Evolutionary conservation across 805 yeast species (phyloP).

Genomic region (Schwanniomyces polymorphus): DNA sequence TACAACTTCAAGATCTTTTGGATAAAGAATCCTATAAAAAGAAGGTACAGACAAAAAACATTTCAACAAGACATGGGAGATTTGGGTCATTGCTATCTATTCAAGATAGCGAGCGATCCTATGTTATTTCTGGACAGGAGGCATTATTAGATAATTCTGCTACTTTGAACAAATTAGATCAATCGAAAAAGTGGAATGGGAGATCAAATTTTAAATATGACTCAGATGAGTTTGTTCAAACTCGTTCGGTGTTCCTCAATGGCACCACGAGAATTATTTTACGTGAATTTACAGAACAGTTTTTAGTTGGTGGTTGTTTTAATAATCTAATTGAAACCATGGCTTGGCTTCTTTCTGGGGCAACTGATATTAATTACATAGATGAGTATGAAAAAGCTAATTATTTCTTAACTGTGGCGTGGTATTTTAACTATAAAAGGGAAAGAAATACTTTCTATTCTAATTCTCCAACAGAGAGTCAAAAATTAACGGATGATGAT

Average conservation of each 20-base stretch:
- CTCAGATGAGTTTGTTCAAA: slow-evolving; percentile 34
- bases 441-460: slow-evolving; percentile 13
- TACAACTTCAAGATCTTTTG: slow-evolving; percentile 52
- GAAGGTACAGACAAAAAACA: slow-evolving; percentile 44
- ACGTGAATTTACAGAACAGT: slow-evolving; percentile 47
- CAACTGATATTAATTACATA: slow-evolving; percentile 27
- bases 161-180: slow-evolving; percentile 65
- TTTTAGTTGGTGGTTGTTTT: slow-evolving; percentile 72
- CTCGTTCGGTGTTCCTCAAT: slow-evolving; percentile 26
- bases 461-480: slow-evolving; percentile 6
- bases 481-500: slow-evolving; percentile 20
- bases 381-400: slow-evolving; percentile 39
- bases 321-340: slow-evolving; percentile 60
- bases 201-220: slow-evolving; percentile 37
- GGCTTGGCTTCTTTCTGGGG: slow-evolving; percentile 35
- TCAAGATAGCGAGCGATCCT: slow-evolving; percentile 58
- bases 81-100: slow-evolving; percentile 86
- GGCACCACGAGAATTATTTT: slow-evolving; percentile 30
- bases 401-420: slow-evolving; percentile 61
- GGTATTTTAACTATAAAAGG: slow-evolving; percentile 76
- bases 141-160: slow-evolving; percentile 52
- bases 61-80: slow-evolving; percentile 80
- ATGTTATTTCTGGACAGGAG: slow-evolving; percentile 71
- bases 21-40: slow-evolving; percentile 59
- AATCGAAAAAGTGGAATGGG: slow-evolving; percentile 64